A percentile compares a stretch with the other conserved stretches of the same genome.
Evolutionary conservation across 1,284 basidiomycete species (phyloP).

Genomic region (Bothia castanella): DNA sequence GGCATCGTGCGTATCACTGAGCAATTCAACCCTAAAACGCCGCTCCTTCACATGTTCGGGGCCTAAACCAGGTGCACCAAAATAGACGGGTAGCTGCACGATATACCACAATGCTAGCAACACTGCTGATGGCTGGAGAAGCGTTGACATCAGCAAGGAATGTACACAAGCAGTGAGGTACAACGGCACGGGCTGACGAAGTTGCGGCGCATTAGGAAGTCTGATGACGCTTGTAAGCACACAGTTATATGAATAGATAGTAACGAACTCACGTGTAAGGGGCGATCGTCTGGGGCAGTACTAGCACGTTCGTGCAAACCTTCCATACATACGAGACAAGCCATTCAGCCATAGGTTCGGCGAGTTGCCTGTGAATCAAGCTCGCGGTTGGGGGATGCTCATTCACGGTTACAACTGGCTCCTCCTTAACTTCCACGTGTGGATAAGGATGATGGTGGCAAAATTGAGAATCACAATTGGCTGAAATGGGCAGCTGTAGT

Average conservation of each 20-base stretch:
- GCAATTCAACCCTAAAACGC: constrained; percentile 59
- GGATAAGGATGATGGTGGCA: constrained; percentile 18
- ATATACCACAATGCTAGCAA: constrained; percentile 83
- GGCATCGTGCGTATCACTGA: constrained; percentile 46
- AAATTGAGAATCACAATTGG: constrained; percentile 18
- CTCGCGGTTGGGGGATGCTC: constrained; percentile 47
- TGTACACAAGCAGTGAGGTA: constrained; percentile 61
- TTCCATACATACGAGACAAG: constrained; percentile 75
- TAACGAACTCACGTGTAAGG: constrained; percentile 43
- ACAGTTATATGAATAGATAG: background rate
- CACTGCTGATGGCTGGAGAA: constrained; percentile 77
- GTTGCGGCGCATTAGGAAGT: constrained; percentile 33
- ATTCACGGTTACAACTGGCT: constrained; percentile 2
- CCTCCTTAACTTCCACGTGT: constrained; percentile 17
- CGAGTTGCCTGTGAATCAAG: constrained; percentile 62
- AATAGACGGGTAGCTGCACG: constrained; percentile 69
- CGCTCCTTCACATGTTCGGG: constrained; percentile 53
- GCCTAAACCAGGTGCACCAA: constrained; percentile 43
- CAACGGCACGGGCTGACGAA: constrained; percentile 40
- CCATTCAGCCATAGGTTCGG: constrained; percentile 75
- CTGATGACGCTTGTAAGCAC: constrained; percentile 25
- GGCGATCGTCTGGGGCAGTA: constrained; percentile 48
- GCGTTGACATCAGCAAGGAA: constrained; percentile 70
- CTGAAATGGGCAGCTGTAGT: constrained; percentile 21
- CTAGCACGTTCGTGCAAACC: constrained; percentile 63